Base-by-base conservation (phyloP, 1,284 basidiomycete genomes). In the Ceratobasidium sp. region DNA sequence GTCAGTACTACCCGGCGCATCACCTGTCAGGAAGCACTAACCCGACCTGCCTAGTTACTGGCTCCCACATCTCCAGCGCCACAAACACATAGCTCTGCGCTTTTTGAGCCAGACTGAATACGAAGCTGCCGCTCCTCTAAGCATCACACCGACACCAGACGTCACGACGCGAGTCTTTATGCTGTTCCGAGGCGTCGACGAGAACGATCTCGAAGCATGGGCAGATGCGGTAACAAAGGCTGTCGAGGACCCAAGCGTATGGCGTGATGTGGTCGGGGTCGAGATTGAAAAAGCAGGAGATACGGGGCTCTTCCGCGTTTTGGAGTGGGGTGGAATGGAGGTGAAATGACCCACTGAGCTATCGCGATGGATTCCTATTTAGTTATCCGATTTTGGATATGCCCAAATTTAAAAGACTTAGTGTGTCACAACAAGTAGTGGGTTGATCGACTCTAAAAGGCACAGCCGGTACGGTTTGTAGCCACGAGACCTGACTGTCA, bases 161-260 rank as follows among this genome's bases (percentile, higher is more conserved):
- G 80, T 84, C 34, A 79, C 84, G 8, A 84, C 82, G 0, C 82
- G 85, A 6, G 80, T 87, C 2, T 86, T 86, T 76, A 84, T 87
- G 83, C 78, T 86, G 9, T 86, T 85, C 80, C 79, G 80, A 22
- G 84, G 83, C 8, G 79, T 86, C 5, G 51, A 76, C 0, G 76
- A 80, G n/a, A 77, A 75, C 2, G 78, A 81, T 2, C 22, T 79
- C 2, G 69, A 49, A 8, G 29, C 27, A 1, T 82, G 81, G 82
- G 24, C 16, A 2, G 74, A 62, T 0, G 79, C 80, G n/a, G 43
- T 49, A 0, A 41, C 24, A n/a, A 75, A 79, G 1, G 79, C 76
- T 6, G 24, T 43, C 5, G 37, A 78, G 39, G 74, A 76, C 29
- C 74, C 74, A 0, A 62, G 61, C 1, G 71, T 77, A 27, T 81